Base-by-base conservation (phyloP, 2,329 filamentous ascomycete genomes). In the Pseudopyricularia cyperi region DNA sequence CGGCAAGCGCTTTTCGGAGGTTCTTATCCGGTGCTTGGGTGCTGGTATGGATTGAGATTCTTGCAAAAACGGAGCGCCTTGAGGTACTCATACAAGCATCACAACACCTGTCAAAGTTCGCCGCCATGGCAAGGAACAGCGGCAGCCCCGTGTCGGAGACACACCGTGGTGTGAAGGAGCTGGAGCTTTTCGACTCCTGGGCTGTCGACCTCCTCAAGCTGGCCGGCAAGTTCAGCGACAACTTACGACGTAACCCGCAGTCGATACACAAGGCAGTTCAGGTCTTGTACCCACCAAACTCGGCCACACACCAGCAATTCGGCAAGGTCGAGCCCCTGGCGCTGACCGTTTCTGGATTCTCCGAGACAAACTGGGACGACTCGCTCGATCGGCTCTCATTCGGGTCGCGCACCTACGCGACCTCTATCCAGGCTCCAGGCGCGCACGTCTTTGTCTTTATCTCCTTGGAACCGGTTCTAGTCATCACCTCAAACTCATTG, bases 231-330 rank as follows among this genome's bases (percentile, higher is more conserved):
- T 70, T 69, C 53, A 62, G 63, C 3, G 44, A 14, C 7, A 54
- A 56, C 37, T 50, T 70, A 11, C 32, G 52, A 1, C 35, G 50
- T 32, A 53, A 59, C 7, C 67, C 68, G 0, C 55, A 61, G 6
- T 52, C 62, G 0, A 70, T 71, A 33, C 66, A 68, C 53, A 64
- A 65, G 44, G 54, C 60, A 2, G 63, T 71, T 8, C 65, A 68
- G 1, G 65, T 67, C 2, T 64, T 72, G 39, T 71, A 68, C 54
- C 68, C 69, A 0, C 34, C 51, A 7, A 56, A 58, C 19, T 69
- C 69, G 7, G 55, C 60, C 3, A 63, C 69, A 3, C 62, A 63
- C 51, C 57, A 61, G 47, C 57, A 61, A 9, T 70, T 69, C 53
- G 58, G 59, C 1, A 52, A 58, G 44, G 35, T 28, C 17, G 58